Evolutionary conservation across 768 basidiomycete genomes (phyloP), one percentile per base, ranked within the genome.

Genomic region (Pleurotus djamor): DNA sequence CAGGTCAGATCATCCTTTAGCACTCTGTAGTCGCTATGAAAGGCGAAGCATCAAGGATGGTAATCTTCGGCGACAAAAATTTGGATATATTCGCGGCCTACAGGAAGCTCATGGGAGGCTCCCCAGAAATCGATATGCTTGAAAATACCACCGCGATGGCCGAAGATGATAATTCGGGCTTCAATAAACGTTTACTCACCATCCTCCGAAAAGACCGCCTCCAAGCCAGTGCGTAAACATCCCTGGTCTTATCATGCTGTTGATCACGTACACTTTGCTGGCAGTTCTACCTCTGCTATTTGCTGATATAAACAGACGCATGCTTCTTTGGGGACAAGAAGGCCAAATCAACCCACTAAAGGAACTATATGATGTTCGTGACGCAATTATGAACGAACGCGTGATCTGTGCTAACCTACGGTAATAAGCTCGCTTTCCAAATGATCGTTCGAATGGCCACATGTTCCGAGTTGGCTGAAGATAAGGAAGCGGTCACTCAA

Each of bases 371-470:
- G 68, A 74, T 48, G 74, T 28, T 28, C 21, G 21, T 28, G 21
- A 28, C 7, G 12, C 43, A 16, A 17, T 48, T 10, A n/a, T 21
- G 7, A 44, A 33, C 3, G 5, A 33, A 7, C 9, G 3, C 12
- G 38, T 5, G 8, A 35, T 56, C 1, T 16, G 10, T 12, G 17
- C 38, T 21, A 28, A 37, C 21, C 21, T 28, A 28, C 21, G 44
- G 10, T n/a, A 4, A 41, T 32, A 36, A 76, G 74, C 66, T 74
- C 38, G 68, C 72, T 1, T 72, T 75, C 61, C 72, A 72, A 63
- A 69, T 76, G 69, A 75, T 72, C 1, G 65, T 73, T 10, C 66
- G 75, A 32, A 70, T 76, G 72, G 67, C 67, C 12, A 69, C 69
- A 4, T 76, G 75, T 52, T 57, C 61, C 8, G 75, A 76, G 43